A percentile compares a stretch with the other conserved stretches of the same genome.
Evolutionary conservation across 768 basidiomycete genomes (phyloP).

Genomic region (Mycena sanguinolenta): DNA sequence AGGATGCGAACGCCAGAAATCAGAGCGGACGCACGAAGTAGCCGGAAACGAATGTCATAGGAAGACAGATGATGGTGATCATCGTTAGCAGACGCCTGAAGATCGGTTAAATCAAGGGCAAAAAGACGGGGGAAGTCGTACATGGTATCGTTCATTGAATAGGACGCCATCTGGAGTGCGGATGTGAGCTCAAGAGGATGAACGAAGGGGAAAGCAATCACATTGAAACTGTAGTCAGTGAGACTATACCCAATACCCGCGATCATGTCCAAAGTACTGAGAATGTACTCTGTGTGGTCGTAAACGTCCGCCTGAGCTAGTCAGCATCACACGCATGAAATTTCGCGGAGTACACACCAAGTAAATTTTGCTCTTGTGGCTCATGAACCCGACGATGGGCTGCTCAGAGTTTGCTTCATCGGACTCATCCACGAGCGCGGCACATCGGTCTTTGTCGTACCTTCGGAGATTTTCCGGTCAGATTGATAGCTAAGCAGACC

Average conservation of each 20-base stretch:
- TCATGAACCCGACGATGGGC: constrained; percentile 64
- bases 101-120: constrained; percentile 1
- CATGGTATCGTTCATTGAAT: constrained; percentile 79
- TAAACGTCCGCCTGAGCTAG: constrained; percentile 71
- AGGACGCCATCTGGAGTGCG: constrained; percentile 65
- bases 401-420: constrained; percentile 35
- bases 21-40: constrained; percentile 69
- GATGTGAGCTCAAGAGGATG: not conserved
- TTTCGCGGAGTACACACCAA: constrained; percentile 54
- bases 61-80: constrained; percentile 78
- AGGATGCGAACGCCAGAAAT: not conserved
- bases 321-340: constrained; percentile 14
- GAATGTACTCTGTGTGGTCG: constrained; percentile 79
- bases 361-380: constrained; percentile 75
- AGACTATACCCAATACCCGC: constrained; percentile 74
- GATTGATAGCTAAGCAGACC: too few species aligned
- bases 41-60: constrained; percentile 77
- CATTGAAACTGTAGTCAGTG: constrained; percentile 81
- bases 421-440: constrained; percentile 58
- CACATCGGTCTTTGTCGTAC: constrained; percentile 73
- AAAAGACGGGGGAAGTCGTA: constrained; percentile 41
- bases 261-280: constrained; percentile 78
- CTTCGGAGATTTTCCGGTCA: too few species aligned
- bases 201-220: constrained; percentile 42
- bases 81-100: constrained; percentile 73